Evolutionary conservation across 2,329 filamentous ascomycete genomes (phyloP), one percentile per base, ranked within the genome.

Genomic region (Phialophora tarda): DNA sequence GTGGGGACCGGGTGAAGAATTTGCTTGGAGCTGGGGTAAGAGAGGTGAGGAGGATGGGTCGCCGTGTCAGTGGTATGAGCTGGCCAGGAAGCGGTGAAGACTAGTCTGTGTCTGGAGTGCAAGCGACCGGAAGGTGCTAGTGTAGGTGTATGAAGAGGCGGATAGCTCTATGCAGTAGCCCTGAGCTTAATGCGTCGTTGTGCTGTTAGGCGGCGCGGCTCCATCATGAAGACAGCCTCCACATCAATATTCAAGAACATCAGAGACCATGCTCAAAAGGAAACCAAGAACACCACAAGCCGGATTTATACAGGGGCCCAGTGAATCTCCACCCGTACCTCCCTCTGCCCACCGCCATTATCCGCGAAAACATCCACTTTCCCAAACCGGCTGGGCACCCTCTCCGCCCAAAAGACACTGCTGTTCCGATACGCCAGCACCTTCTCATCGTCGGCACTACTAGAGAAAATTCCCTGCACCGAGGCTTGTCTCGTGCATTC

Each of bases 401-500:
- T 59, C 24, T 69, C 59, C 3, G 71, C 68, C 48, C 66, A 73
- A 60, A 73, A 73, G 1, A 51, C 59, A 26, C 59, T 68, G 30
- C 44, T 57, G 24, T 67, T 64, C 10, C 59, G 64, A 53, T 69
- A 71, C 4, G 59, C 54, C 59, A 71, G 59, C 5, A 66, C 60
- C 12, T 38, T 51, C 24, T 10, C 38, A 6, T 57, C 59, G 26
- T 59, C 34, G 7, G 41, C 24, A 4, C 28, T 30, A 28, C 61
- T 60, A 1, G 68, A 70, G 41, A 70, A 70, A 0, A 78, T 75
- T 0, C 80, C 81, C 3, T 77, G 76, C 4, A 74, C 73, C 8
- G 74, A 77, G 4, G 84, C 80, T n/a, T 79, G 76, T 2, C 80
- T 79, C 3, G 80, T 85, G 74, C 88, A 91, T 14, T 78, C 82